These are phyloP conservation scores for Kurtzmaniella fragi DNA, from an alignment of 805 yeast genomes.

Conservation along the genomic window DNA sequence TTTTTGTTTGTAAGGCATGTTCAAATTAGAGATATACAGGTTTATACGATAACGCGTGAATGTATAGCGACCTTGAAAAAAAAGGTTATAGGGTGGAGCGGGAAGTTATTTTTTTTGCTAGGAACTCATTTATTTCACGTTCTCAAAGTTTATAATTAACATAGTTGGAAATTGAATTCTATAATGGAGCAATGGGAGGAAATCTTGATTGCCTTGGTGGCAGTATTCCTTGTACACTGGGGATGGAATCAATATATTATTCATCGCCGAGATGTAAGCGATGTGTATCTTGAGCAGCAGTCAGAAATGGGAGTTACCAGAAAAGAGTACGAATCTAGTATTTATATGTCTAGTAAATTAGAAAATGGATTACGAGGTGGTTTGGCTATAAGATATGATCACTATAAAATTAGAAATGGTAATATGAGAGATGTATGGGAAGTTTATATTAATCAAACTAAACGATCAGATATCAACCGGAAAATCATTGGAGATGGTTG, in stretches of 20 bases:
- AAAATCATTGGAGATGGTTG: background rate
- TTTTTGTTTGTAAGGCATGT: background rate
- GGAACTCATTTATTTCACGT: no score
- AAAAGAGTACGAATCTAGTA: constrained; percentile 64
- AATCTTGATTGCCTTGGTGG: constrained; percentile 14
- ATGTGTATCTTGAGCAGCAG: constrained; percentile 57
- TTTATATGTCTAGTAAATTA: constrained; percentile 67
- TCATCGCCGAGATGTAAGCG: constrained; percentile 50
- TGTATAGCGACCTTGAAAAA: background rate
- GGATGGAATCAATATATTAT: constrained; percentile 21
- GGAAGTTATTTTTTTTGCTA: no score
- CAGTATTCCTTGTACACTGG: constrained; percentile 13
- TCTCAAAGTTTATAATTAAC: no score
- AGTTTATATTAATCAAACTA: constrained; percentile 29
- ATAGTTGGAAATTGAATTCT: no score
- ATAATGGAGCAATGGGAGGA: constrained; percentile 4
- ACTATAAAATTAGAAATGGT: constrained; percentile 69
- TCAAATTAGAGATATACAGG: background rate
- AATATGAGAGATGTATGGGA: constrained; percentile 72
- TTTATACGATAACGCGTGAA: background rate
- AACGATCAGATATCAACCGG: background rate
- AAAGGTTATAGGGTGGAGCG: no score
- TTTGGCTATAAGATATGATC: constrained; percentile 54
- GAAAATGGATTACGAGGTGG: constrained; percentile 69
- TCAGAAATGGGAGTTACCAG: constrained; percentile 62